These are phyloP conservation scores for Corinectria fuckeliana DNA, from an alignment of 2,329 filamentous ascomycete genomes.

Conservation along the genomic window DNA sequence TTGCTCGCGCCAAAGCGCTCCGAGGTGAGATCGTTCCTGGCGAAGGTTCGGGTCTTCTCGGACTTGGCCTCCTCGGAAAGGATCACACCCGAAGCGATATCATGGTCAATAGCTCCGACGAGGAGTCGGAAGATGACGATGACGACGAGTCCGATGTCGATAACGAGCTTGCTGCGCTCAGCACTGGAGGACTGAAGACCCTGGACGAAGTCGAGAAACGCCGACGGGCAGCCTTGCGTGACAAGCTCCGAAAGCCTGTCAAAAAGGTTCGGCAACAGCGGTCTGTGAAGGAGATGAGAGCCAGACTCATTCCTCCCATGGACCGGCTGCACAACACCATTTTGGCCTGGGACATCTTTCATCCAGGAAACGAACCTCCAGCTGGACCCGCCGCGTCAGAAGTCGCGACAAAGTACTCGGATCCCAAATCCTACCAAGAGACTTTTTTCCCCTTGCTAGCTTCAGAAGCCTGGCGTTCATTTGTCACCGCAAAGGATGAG, in stretches of 20 bases:
- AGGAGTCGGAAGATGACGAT: slow-evolving; percentile 73
- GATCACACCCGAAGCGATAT: slow-evolving; percentile 85
- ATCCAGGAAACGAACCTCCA: slow-evolving; percentile 85
- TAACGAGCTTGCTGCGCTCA: slow-evolving; percentile 54
- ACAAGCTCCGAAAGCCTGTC: slow-evolving; percentile 72
- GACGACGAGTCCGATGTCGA: slow-evolving; percentile 62
- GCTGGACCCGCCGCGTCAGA: slow-evolving; percentile 73
- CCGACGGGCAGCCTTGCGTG: slow-evolving; percentile 55
- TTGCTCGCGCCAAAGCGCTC: slow-evolving; percentile 68
- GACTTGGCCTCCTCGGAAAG: slow-evolving; percentile 76
- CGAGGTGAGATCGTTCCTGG: slow-evolving; percentile 55
- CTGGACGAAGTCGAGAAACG: slow-evolving; percentile 55
- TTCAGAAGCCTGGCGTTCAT: slow-evolving; percentile 94
- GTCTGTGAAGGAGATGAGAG: slow-evolving; percentile 91
- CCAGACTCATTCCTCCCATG: slow-evolving; percentile 88
- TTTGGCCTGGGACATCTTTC: slow-evolving; percentile 94
- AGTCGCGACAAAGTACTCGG: slow-evolving; percentile 79
- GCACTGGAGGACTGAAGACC: slow-evolving; percentile 54
- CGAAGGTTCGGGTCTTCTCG: slow-evolving; percentile 79
- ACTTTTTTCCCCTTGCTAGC: slow-evolving; percentile 91
- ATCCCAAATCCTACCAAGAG: slow-evolving; percentile 80
- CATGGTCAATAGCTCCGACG: slow-evolving; percentile 86
- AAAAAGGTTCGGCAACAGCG: slow-evolving; percentile 83
- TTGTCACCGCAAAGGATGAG: slow-evolving; percentile 90
- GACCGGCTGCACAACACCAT: slow-evolving; percentile 84